phyloP scores from a whole-genome alignment of 371 early-diverging fungal species.

The Circinella minor region DNA sequence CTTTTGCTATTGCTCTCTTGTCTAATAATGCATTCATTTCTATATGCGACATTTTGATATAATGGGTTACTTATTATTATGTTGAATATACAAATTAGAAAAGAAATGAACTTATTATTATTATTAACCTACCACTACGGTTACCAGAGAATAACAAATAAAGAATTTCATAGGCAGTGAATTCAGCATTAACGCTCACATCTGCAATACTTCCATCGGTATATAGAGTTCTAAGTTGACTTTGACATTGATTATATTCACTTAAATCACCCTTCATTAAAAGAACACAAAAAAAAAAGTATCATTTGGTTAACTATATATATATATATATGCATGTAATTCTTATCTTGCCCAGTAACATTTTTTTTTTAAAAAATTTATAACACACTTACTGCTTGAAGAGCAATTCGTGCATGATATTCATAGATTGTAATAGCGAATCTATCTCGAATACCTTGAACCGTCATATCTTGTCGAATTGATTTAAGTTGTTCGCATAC shows the following conservation, averaged over 20 bases:
- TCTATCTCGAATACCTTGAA: constrained; percentile 89
- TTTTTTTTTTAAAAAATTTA: neutral
- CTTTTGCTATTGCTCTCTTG: constrained; percentile 1
- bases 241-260: constrained; percentile 97
- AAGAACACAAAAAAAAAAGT: no score
- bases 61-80: no score
- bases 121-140: constrained; percentile 63
- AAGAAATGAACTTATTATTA: no score
- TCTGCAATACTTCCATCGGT: constrained; percentile 62
- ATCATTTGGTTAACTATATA: no score
- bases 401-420: constrained; percentile 90
- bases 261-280: constrained; percentile 81
- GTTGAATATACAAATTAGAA: no score
- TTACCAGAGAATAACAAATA: constrained; percentile 90
- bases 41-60: neutral
- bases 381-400: constrained; percentile 73
- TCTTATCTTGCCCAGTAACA: neutral
- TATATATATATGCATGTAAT: neutral
- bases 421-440: constrained; percentile 96
- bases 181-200: constrained; percentile 70
- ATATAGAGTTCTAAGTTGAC: constrained; percentile 88
- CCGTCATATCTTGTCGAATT: constrained; percentile 89
- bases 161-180: constrained; percentile 89
- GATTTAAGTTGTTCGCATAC: constrained; percentile 93
- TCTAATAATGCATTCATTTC: neutral